Evolutionary conservation across 345 rosid genomes (phyloP), one percentile per base, ranked within the genome.

Genomic region (Gossypium australe): DNA sequence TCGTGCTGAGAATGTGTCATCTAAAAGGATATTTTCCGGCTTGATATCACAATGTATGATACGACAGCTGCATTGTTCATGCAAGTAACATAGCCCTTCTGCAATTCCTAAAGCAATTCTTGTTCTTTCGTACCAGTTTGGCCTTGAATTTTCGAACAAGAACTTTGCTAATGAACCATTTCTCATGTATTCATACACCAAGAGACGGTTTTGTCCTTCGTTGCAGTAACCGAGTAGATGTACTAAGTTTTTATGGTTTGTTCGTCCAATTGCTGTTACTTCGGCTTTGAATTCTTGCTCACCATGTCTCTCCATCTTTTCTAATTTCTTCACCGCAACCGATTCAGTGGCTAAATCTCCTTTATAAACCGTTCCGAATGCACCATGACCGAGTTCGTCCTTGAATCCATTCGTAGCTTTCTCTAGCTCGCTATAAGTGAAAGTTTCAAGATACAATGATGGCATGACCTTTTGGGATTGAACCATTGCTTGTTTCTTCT

Each of bases 121-220:
- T 9, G 24, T 74, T 49, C 77, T 78, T 66, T 9, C 17, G 34
- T 64, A 7, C 84, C 78, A 81, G 29, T 13, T 51, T 2, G 78
- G 81, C 51, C 69, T 60, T 9, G 58, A 24, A 25, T 17, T 49
- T 14, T 3, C 7, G 29, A 73, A 48, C 9, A 73, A 3, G 25
- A 9, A 60, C 2, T 60, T 13, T 9, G 59, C 68, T 51, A 73
- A 17, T 20, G 76, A 73, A 0, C 59, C 76, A 25, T 73, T 73
- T 38, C 43, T 48, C 76, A 73, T 73, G 13, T 60, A 61, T 29
- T 73, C 69, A 48, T 73, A 73, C 11, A 73, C 65, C 75, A 72
- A 17, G 14, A 62, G 77, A n/a, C 70, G 59, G 13, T 63, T 16
- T 2, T 62, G 34, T 18, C 70, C 77, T n/a, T 74, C 70, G 13